Percentiles rank a stretch among this genome's conserved stretches.
Evolutionary conservation across 257 asterid genomes (phyloP).

Genomic region (Solanum chiquidenum): DNA sequence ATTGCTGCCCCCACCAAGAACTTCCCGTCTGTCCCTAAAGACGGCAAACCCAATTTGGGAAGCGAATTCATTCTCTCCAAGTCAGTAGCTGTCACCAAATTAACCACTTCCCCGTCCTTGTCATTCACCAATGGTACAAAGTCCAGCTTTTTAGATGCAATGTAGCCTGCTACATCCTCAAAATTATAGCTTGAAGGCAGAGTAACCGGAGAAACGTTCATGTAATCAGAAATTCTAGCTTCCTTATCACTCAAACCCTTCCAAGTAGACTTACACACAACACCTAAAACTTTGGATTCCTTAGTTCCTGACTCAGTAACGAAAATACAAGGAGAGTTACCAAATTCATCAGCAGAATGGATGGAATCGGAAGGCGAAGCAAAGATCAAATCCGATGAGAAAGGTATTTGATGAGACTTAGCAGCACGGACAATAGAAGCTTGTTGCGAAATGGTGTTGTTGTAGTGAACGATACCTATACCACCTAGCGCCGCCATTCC

Average conservation of each 20-base stretch:
- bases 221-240: slow-evolving; percentile 41
- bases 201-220: slow-evolving; percentile 28
- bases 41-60: slow-evolving; percentile 69
- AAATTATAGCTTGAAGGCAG: slow-evolving; percentile 49
- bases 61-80: slow-evolving; percentile 47
- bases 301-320: slow-evolving; percentile 43
- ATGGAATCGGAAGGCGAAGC: slow-evolving; percentile 44
- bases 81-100: slow-evolving; percentile 39
- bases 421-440: slow-evolving; percentile 52
- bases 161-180: slow-evolving; percentile 66
- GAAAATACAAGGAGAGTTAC: slow-evolving; percentile 50
- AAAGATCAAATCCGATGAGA: slow-evolving; percentile 33
- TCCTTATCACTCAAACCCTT: slow-evolving; percentile 39
- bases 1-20: slow-evolving; percentile 80
- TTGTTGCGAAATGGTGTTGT: slow-evolving; percentile 42
- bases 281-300: slow-evolving; percentile 41
- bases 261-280: slow-evolving; percentile 50
- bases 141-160: slow-evolving; percentile 37
- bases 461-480: slow-evolving; percentile 62
- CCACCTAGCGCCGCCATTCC: slow-evolving; percentile 89
- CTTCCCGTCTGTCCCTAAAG: slow-evolving; percentile 48
- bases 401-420: slow-evolving; percentile 63
- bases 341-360: slow-evolving; percentile 35
- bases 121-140: slow-evolving; percentile 49
- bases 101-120: slow-evolving; percentile 38